Evolutionary conservation across 2,329 filamentous ascomycete genomes (phyloP), one percentile per base, ranked within the genome.

Genomic region (Pseudogymnoascus sp.): DNA sequence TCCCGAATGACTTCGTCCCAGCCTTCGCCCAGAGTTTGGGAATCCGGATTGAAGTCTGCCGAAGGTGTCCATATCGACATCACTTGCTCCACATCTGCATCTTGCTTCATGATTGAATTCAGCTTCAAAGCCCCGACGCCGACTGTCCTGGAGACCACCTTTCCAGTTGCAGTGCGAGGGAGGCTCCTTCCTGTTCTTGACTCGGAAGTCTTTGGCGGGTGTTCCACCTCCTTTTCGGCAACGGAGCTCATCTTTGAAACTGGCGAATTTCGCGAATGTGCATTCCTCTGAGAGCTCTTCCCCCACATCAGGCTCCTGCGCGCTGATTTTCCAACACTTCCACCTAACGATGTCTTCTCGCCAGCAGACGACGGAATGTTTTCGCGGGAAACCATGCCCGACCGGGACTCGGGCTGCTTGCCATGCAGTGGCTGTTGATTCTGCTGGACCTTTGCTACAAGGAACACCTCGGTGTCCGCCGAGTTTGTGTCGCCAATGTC

Each of bases 91-190:
- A 84, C 76, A 69, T 93, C 89, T 60, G 87, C 85, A 5, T 82
- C 79, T 64, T 88, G 83, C 70, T 87, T 89, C 77, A 94, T 83
- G 60, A 94, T 78, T 1, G 84, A 77, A 67, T 91, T 92, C 52
- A 97, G 78, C 67, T 89, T 88, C 45, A 96, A 72, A 4, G 92
- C 82, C 4, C 91, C 92, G 28, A 94, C 82, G 0, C 91, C 92
- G 14, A 94, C 81, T 0, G 85, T 87, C 49, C 89, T 84, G 67
- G 87, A 84, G 1, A 88, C 80, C 1, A 75, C 78, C 69, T 84
- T 81, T 62, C 78, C 76, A 3, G 69, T 64, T 1, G 66, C 81
- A 3, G 84, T 85, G 64, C 80, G 82, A 1, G 84, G 83, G 6
- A 82, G 80, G 16, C 22, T 41, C 28, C 28, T 55, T 33, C 49